Conservation (phyloP, 805 yeast species). For the Lachancea sp. region DNA sequence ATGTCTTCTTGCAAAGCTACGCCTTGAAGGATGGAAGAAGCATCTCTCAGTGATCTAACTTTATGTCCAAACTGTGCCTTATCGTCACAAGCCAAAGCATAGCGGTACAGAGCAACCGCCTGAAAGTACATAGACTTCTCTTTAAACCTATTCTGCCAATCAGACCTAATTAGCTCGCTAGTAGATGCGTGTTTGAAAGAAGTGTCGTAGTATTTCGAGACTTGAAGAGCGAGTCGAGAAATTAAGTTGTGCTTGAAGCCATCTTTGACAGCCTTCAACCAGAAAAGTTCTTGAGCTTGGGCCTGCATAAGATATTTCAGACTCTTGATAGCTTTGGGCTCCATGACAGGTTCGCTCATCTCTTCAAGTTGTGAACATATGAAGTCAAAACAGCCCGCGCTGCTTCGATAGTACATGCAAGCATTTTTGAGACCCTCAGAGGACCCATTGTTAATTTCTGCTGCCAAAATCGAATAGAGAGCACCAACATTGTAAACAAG, state of each 20-base stretch:
- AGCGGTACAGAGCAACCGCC: slow-evolving; percentile 65
- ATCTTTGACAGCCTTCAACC: slow-evolving; percentile 56
- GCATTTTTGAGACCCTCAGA: slow-evolving; percentile 55
- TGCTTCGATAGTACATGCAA: slow-evolving; percentile 57
- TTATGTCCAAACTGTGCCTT: slow-evolving; percentile 59
- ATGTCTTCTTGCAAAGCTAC: slow-evolving; percentile 38
- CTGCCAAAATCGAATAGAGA: slow-evolving; percentile 51
- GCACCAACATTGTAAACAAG: slow-evolving; percentile 66
- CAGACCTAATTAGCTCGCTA: slow-evolving; percentile 48
- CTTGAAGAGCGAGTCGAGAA: slow-evolving; percentile 59
- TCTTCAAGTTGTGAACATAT: slow-evolving; percentile 24
- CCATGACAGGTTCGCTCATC: slow-evolving; percentile 31
- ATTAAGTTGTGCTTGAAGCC: slow-evolving; percentile 51
- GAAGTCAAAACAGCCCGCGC: slow-evolving; percentile 60
- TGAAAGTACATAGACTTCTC: slow-evolving; percentile 60
- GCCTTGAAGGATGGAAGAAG: slow-evolving; percentile 35
- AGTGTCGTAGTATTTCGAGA: slow-evolving; percentile 47
- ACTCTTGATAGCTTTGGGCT: slow-evolving; percentile 43
- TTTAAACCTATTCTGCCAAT: slow-evolving; percentile 58
- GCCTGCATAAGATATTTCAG: slow-evolving; percentile 56
- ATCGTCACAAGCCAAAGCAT: slow-evolving; percentile 37
- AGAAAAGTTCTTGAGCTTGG: slow-evolving; percentile 81
- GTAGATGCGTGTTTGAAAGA: slow-evolving; percentile 40
- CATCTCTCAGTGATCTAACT: slow-evolving; percentile 41
- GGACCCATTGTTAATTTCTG: slow-evolving; percentile 36